These are phyloP conservation scores for Daldinia concentrica DNA, from an alignment of 495 filamentous ascomycete species.

Conservation along the genomic window DNA sequence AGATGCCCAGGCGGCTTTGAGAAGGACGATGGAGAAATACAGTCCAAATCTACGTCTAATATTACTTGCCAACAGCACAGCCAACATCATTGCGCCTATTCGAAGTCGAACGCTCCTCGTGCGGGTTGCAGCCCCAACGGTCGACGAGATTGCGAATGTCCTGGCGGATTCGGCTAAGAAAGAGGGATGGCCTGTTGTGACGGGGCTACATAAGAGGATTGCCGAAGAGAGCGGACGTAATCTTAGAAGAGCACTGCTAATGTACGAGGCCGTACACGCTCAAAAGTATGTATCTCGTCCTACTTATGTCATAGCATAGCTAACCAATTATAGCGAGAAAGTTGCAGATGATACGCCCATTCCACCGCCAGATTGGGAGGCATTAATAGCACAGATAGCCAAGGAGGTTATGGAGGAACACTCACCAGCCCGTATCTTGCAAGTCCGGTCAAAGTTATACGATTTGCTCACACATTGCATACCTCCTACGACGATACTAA, in stretches of 20 bases:
- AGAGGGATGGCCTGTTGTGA: slow-evolving; percentile 77
- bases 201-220: slow-evolving; percentile 80
- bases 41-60: slow-evolving; percentile 92
- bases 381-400: slow-evolving; percentile 83
- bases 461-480: slow-evolving; percentile 97
- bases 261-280: slow-evolving; percentile 96
- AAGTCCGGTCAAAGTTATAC: slow-evolving; percentile 91
- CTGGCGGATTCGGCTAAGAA: slow-evolving; percentile 76
- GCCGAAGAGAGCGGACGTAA: slow-evolving; percentile 93
- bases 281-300: slow-evolving; percentile 74
- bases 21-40: slow-evolving; percentile 99
- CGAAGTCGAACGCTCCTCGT: slow-evolving; percentile 88
- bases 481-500: slow-evolving; percentile 88
- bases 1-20: slow-evolving; percentile 94
- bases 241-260: slow-evolving; percentile 85
- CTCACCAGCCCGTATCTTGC: slow-evolving; percentile 82
- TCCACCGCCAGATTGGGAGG: slow-evolving; percentile 96
- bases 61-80: slow-evolving; percentile 90
- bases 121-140: slow-evolving; percentile 87
- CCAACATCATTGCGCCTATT: slow-evolving; percentile 98
- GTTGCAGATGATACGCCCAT: slow-evolving; percentile 87
- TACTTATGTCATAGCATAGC: neutral
- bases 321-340: slow-evolving; percentile 74
- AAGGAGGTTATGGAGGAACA: slow-evolving; percentile 92
- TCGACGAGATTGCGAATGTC: slow-evolving; percentile 81